Conservation (phyloP, 2,329 filamentous ascomycete species). For the Aspergillus sp. region DNA sequence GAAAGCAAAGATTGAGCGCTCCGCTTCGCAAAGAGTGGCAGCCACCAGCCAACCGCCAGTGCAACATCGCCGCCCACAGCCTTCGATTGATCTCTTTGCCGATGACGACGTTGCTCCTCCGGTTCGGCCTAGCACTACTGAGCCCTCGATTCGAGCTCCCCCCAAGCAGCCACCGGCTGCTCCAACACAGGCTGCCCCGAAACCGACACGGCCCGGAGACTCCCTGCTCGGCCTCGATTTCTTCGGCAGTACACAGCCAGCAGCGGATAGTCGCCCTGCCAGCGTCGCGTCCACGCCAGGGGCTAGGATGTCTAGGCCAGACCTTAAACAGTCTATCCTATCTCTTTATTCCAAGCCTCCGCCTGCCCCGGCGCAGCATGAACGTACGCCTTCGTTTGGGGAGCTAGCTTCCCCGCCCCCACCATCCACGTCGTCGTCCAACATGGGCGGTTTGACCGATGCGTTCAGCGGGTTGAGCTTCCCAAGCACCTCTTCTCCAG, state of each 20-base stretch:
- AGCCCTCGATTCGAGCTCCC: constrained; percentile 63
- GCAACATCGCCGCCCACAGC: constrained; percentile 42
- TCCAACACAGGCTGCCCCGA: constrained; percentile 49
- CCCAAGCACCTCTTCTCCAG: constrained; percentile 43
- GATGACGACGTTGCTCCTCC: constrained; percentile 67
- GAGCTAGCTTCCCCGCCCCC: constrained; percentile 60
- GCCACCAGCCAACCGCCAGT: constrained; percentile 46
- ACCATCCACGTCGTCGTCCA: constrained; percentile 29
- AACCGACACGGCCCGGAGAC: constrained; percentile 72
- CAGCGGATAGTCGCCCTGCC: constrained; percentile 72
- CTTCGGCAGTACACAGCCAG: constrained; percentile 69
- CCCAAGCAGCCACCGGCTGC: constrained; percentile 59
- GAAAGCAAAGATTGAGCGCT: constrained; percentile 66
- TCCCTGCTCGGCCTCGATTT: constrained; percentile 92
- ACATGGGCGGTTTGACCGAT: constrained; percentile 70
- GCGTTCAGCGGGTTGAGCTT: constrained; percentile 75
- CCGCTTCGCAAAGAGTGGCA: constrained; percentile 53
- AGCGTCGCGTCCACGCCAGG: constrained; percentile 69
- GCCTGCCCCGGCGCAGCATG: constrained; percentile 55
- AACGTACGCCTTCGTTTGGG: constrained; percentile 64
- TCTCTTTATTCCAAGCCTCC: constrained; percentile 91
- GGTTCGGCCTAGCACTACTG: constrained; percentile 69
- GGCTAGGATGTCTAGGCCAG: constrained; percentile 73
- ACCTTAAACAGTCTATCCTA: constrained; percentile 95
- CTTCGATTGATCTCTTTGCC: constrained; percentile 76